Evolutionary conservation across 441 rosid genomes (phyloP), one percentile per base, ranked within the genome.

Genomic region (Erodium texanum): DNA sequence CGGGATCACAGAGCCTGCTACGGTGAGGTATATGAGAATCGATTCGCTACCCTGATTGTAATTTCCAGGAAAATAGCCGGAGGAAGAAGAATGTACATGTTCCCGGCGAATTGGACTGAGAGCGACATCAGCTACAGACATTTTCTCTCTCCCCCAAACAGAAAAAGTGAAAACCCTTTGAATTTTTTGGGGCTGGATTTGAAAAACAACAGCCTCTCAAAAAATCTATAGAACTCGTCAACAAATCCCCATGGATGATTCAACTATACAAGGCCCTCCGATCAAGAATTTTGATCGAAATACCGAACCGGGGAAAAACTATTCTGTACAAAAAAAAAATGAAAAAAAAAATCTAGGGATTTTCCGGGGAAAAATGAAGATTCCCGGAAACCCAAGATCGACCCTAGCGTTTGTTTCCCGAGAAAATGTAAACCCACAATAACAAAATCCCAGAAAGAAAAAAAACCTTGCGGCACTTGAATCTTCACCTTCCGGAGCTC

Each of bases 91-190:
- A 11, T 38, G 45, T 7, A 38, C 45, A 38, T 38, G 45, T 75
- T 81, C 89, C 70, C 76, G 73, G 6, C 61, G 77, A 76, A 79
- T 70, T 59, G 95, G 87, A 65, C 83, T 82, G 78, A 80, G 71
- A 41, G 88, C 90, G 70, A 87, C 83, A 66, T 80, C 90, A 62
- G 86, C 94, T 66, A 70, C 84, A 36, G 90, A 88, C 98, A 93
- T 90, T 65, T 77, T 36, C 61, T 22, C 15, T 36, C 16, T 11
- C 11, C 11, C 45, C 45, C 45, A 38, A 38, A 38, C 45, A 38
- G 45, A 23, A 41, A 50, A 24, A 4, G 4, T 1, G 58, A 19
- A 11, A 3, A 12, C 24, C 22, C 45, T 59, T n/a, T 59, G 12
- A 45, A 65, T 48, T 34, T 24, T 54, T 56, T n/a, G 61, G 65